Percentiles rank a stretch among this genome's conserved stretches.
phyloP scores from a whole-genome alignment of 2,329 filamentous ascomycete genomes.

The Botryotinia calthae region DNA sequence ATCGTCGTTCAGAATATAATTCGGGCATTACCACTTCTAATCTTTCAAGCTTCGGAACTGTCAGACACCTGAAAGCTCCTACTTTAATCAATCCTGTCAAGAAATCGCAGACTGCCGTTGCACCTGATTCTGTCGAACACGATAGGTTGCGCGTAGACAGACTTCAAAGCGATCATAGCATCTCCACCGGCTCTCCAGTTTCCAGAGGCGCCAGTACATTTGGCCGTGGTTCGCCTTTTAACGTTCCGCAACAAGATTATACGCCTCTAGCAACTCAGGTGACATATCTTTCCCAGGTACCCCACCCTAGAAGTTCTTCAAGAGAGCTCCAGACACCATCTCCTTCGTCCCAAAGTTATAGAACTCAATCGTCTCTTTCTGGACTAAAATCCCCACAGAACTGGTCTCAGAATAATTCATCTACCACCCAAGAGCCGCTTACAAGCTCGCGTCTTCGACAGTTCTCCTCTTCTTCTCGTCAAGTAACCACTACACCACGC shows the following conservation, averaged over 20 bases:
- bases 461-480: not conserved
- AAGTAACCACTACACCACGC: not conserved
- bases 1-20: not conserved
- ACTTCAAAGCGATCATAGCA: not conserved
- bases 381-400: not conserved
- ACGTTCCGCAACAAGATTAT: not conserved
- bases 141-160: not conserved
- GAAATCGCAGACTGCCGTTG: not conserved
- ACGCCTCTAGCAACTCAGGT: not conserved
- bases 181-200: conserved; percentile 14
- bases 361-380: not conserved
- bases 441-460: not conserved
- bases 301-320: not conserved
- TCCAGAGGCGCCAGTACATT: not conserved
- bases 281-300: not conserved
- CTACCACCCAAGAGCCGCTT: not conserved
- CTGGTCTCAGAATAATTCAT: not conserved
- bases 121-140: not conserved
- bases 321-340: not conserved
- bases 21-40: not conserved
- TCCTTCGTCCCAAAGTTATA: not conserved
- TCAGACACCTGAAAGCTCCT: not conserved
- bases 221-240: not conserved
- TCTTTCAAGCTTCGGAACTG: not conserved
- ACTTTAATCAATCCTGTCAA: not conserved